A percentile compares a stretch with the other conserved stretches of the same genome.
phyloP scores from a whole-genome alignment of 805 yeast genomes.

The Kodamaea hsintzibuensis region DNA sequence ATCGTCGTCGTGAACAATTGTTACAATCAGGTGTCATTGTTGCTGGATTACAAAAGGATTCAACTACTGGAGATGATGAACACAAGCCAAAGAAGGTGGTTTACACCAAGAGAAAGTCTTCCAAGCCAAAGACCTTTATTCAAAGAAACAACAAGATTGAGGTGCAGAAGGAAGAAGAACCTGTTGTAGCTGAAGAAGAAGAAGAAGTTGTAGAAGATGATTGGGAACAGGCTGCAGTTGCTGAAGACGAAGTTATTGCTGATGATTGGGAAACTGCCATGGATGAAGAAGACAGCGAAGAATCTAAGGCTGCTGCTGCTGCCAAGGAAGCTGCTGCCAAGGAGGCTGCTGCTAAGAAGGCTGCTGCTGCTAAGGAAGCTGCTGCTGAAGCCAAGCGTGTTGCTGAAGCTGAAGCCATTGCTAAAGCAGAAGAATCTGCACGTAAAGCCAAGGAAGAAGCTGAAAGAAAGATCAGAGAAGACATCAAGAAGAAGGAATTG shows the following conservation, averaged over 20 bases:
- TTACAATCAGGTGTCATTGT: slow-evolving; percentile 72
- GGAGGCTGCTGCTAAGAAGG: slow-evolving; percentile 12
- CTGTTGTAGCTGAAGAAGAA: slow-evolving; percentile 30
- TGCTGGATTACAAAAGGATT: slow-evolving; percentile 59
- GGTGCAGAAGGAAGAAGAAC: slow-evolving; percentile 23
- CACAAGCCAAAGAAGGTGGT: slow-evolving; percentile 66
- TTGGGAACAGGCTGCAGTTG: slow-evolving; percentile 77
- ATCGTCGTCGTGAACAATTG: slow-evolving; percentile 85
- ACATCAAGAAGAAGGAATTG: slow-evolving; percentile 11
- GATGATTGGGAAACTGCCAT: slow-evolving; percentile 54
- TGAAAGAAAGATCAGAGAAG: slow-evolving; percentile 16
- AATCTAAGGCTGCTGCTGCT: slow-evolving; percentile 29
- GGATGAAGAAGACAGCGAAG: slow-evolving; percentile 28
- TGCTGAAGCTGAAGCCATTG: slow-evolving; percentile 14
- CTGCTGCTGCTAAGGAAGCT: slow-evolving; percentile 20
- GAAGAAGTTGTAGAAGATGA: slow-evolving; percentile 75
- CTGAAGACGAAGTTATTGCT: slow-evolving; percentile 56
- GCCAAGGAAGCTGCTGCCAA: slow-evolving; percentile 23
- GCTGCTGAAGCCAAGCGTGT: slow-evolving; percentile 31
- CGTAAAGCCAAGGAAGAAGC: slow-evolving; percentile 37
- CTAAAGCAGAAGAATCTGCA: slow-evolving; percentile 23
- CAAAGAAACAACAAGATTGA: slow-evolving; percentile 23
- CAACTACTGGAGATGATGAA: slow-evolving; percentile 21
- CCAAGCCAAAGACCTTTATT: slow-evolving; percentile 39
- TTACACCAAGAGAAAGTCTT: slow-evolving; percentile 70